Evolutionary conservation across 2,329 filamentous ascomycete genomes (phyloP), one percentile per base, ranked within the genome.

Genomic region (Penicillium olsonii): DNA sequence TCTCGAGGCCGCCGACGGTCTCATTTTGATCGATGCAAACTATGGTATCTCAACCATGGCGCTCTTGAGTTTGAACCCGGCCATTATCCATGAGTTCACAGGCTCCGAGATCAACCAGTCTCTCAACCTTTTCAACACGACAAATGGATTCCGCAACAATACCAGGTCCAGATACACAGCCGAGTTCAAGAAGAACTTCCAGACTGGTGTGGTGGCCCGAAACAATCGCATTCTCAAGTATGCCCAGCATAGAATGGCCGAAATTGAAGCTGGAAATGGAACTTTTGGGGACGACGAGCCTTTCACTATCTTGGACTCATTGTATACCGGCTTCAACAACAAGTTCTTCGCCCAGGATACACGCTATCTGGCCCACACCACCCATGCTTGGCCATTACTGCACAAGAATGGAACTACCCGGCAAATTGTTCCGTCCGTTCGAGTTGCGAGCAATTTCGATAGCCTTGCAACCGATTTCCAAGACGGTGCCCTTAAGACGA

Each of bases 371-470:
- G 42, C 52, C 9, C 56, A 56, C 26, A 61, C 58, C 5, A 43
- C 43, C 6, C 22, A 61, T 18, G 15, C 53, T 5, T 62, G 60
- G 56, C 49, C 56, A 5, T 48, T 60, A 5, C 50, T 62, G 7
- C 50, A 61, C 39, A 58, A 56, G 11, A 55, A 57, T n/a, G 29
- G 12, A n/a, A 12, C 12, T 5, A n/a, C 29, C 12, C 12, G 12
- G 6, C 29, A 31, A 31, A 14, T 31, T 14, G 12, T 31, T n/a
- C 29, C 29, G 4, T 31, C 29, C 2, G 29, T 31, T 7, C 29
- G 29, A 6, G 29, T 31, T 5, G 29, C 29, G 12, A n/a, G 12
- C n/a, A n/a, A n/a, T n/a, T n/a, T 31, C n/a, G 6, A 12, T n/a
- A 31, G 29, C 29, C 12, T n/a, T n/a, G 29, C 12, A 12, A n/a